Conservation (phyloP, 2,329 filamentous ascomycete species). For the Aspergillus luchuensis region DNA sequence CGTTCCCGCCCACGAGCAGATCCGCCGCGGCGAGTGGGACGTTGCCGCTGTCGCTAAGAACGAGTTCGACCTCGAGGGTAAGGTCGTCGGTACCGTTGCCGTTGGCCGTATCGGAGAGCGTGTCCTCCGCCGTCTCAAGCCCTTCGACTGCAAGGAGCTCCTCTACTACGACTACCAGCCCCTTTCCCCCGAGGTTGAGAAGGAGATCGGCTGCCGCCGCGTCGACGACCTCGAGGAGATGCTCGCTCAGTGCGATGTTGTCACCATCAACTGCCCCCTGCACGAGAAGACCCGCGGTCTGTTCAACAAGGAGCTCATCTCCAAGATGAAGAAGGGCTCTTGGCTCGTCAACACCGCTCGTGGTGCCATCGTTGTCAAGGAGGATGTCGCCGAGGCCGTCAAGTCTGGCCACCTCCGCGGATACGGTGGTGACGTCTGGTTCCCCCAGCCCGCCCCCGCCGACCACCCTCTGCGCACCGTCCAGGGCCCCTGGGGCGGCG, state of each 20-base stretch:
- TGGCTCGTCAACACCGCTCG: conserved; percentile 99
- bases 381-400: conserved; percentile 93
- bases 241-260: conserved; percentile 89
- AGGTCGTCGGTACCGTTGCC: conserved; percentile 96
- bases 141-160: conserved; percentile 99
- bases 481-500: conserved; percentile 92
- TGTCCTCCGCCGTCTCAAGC: conserved; percentile 90
- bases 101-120: conserved; percentile 98
- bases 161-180: conserved; percentile 99
- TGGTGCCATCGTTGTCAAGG: conserved; percentile 98
- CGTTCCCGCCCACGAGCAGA: conserved; percentile 93
- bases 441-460: conserved; percentile 92
- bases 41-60: conserved; percentile 96
- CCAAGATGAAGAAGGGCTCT: conserved; percentile 98
- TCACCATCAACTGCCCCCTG: conserved; percentile 99
- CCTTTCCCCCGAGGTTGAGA: conserved; percentile 78
- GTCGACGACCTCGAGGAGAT: conserved; percentile 91
- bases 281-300: conserved; percentile 96
- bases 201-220: conserved; percentile 91
- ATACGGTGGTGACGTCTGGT: conserved; percentile 67
- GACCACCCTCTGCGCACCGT: conserved; percentile 92
- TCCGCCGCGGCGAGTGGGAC: conserved; percentile 87
- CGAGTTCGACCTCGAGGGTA: conserved; percentile 95
- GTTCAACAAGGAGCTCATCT: conserved; percentile 98
- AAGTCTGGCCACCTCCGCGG: conserved; percentile 73